Percentiles rank a stretch among this genome's conserved stretches.
Evolutionary conservation across 106 monocot genomes (phyloP).

Genomic region (Dendrobium chrysotoxum): DNA sequence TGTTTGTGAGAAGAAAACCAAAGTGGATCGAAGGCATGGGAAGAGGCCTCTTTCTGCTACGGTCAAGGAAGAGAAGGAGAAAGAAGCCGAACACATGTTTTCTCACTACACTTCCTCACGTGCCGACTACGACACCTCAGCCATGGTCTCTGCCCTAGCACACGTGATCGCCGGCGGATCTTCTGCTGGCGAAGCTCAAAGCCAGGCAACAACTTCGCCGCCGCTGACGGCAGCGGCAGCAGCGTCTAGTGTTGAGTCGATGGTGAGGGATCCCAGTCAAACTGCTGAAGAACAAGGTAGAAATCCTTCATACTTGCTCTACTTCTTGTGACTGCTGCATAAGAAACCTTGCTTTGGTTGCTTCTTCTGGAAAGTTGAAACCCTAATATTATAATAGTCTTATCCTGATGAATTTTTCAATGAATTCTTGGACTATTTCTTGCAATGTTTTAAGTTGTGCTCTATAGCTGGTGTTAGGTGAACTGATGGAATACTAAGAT

Average conservation of each 20-base stretch:
- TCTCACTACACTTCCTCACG: conserved; percentile 21
- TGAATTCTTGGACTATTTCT: neutral
- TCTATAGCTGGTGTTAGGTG: neutral
- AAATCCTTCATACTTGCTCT: neutral
- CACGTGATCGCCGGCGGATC: conserved; percentile 23
- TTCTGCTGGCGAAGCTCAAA: neutral
- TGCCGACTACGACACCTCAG: conserved; percentile 45
- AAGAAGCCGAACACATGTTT: conserved; percentile 11
- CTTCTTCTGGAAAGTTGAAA: neutral
- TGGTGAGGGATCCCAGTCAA: neutral
- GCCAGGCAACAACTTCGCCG: neutral
- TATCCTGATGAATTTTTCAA: neutral
- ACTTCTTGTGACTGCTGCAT: too few relatives aligned
- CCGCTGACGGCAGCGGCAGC: neutral
- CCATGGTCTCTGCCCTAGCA: conserved; percentile 59
- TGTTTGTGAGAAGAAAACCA: neutral
- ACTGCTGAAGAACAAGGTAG: conserved; percentile 16
- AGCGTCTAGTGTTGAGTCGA: neutral
- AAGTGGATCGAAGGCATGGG: conserved; percentile 71
- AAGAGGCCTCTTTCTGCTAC: conserved; percentile 40
- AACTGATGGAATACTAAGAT: neutral
- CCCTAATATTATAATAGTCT: neutral
- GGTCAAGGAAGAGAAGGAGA: conserved; percentile 32
- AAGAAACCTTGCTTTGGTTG: too few relatives aligned
- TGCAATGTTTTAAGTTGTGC: neutral